Evolutionary conservation across 371 early-diverging fungal genomes (phyloP).

Genomic region (Mortierella sp.): DNA sequence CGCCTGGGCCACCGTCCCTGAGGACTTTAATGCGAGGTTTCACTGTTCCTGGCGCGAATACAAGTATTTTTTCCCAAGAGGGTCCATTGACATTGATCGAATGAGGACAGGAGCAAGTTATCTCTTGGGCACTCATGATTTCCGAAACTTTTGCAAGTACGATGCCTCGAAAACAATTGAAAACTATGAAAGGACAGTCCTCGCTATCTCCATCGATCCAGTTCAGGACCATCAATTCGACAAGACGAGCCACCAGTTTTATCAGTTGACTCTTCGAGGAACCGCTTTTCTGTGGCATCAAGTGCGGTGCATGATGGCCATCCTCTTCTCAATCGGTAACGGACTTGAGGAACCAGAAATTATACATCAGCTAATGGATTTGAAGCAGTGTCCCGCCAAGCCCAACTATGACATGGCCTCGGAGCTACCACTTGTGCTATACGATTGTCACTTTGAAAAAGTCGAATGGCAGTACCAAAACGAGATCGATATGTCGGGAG

Average conservation of each 20-base stretch:
- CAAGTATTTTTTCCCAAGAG: constrained; percentile 89
- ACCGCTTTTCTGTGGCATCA: constrained; percentile 97
- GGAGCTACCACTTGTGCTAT: constrained; percentile 87
- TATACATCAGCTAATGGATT: constrained; percentile 67
- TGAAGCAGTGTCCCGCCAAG: constrained; percentile 63
- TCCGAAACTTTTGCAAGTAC: constrained; percentile 94
- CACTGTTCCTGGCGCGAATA: constrained; percentile 89
- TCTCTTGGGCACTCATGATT: constrained; percentile 90
- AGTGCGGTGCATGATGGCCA: constrained; percentile 95
- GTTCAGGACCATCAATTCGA: constrained; percentile 50
- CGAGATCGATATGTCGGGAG: constrained; percentile 29
- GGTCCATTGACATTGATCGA: constrained; percentile 69
- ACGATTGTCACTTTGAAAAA: constrained; percentile 85
- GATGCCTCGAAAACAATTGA: constrained; percentile 85
- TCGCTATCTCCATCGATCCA: constrained; percentile 72
- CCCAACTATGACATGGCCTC: constrained; percentile 89
- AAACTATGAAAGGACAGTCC: constrained; percentile 78
- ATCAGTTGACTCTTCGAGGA: constrained; percentile 77
- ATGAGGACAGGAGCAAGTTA: constrained; percentile 83
- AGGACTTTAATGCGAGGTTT: constrained; percentile 90
- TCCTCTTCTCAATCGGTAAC: constrained; percentile 87
- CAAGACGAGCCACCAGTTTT: constrained; percentile 59
- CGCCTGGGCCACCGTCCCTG: constrained; percentile 89
- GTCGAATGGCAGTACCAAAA: constrained; percentile 63
- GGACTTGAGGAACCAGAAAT: constrained; percentile 72